phyloP scores from a whole-genome alignment of 1,284 basidiomycete genomes.

The Prillingera fragicola region DNA sequence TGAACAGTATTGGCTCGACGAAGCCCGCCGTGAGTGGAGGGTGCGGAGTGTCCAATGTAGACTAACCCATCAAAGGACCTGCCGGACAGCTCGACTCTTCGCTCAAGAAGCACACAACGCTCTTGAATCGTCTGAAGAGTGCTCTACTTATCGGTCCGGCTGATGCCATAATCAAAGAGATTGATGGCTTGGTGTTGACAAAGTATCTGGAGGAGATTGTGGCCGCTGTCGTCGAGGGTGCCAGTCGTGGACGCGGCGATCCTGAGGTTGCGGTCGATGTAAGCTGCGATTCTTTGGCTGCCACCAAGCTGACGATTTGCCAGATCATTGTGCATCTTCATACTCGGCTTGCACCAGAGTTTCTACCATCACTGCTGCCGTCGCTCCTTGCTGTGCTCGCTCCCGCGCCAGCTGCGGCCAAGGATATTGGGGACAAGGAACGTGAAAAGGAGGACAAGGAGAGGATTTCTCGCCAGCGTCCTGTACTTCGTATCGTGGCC shows the following conservation, averaged over 20 bases:
- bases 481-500: constrained; percentile 75
- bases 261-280: constrained; percentile 89
- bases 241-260: constrained; percentile 75
- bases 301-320: constrained; percentile 1
- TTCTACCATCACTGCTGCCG: constrained; percentile 66
- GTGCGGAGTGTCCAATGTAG: not conserved
- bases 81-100: constrained; percentile 69
- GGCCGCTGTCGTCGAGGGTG: constrained; percentile 77
- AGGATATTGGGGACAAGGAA: constrained; percentile 54
- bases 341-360: constrained; percentile 71
- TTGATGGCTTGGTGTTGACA: constrained; percentile 79
- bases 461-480: constrained; percentile 74
- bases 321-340: constrained; percentile 86
- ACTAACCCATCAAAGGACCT: constrained; percentile 30
- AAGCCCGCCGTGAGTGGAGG: constrained; percentile 35
- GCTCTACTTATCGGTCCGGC: constrained; percentile 41
- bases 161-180: constrained; percentile 83
- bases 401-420: constrained; percentile 45
- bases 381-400: constrained; percentile 63
- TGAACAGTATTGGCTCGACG: constrained; percentile 46
- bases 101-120: constrained; percentile 84
- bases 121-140: constrained; percentile 75
- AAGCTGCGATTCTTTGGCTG: constrained; percentile 22
- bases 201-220: constrained; percentile 96
- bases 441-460: constrained; percentile 86